Base-by-base conservation (phyloP, 345 rosid species). In the Pelargonium nanum region DNA sequence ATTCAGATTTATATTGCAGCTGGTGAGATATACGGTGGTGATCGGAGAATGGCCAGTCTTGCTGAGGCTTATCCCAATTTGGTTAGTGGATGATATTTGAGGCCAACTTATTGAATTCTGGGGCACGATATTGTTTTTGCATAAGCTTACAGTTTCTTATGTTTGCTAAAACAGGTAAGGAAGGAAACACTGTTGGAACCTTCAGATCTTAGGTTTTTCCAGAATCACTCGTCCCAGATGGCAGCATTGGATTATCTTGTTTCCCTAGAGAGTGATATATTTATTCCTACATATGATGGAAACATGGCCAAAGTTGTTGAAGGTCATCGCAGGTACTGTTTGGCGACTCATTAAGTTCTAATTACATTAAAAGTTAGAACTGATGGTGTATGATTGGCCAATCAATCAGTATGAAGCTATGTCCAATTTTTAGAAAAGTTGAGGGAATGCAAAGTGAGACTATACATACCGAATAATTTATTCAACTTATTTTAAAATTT, bases 1-100 rank as follows among this genome's bases (percentile, higher is more conserved):
- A 77, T 75, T 22, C 83, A 77, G 57, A 63, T 79, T 26, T 82
- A 82, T 24, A 72, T 79, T 5, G 83, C 86, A 21, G 81, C 83
- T 6, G 86, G 83, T 26, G 80, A 77, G 22, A 82, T 77, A 30
- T 82, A 82, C 20, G 83, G 80, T 0, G 81, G 80, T 6, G 75
- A 77, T 50, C 72, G 65, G 64, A 63, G 82, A 65, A 19, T 82
- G 67, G 61, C 80, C 0, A 57, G 59, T 57, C 80, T 79, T 4
- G 50, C 64, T 32, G 51, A 59, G 53, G 72, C 74, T 24, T 77
- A 63, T 59, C 83, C 83, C 0, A 77, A 74, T 52, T 22, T 77
- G 81, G 86, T 81, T 23, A 26, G 78, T 68, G 32, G 24, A 58
- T n/a, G n/a, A n/a, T 24, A 44, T n/a, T n/a, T n/a, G n/a, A n/a